Conservation (phyloP, 2,329 filamentous ascomycete genomes). For the Penicillium janthinellum region DNA sequence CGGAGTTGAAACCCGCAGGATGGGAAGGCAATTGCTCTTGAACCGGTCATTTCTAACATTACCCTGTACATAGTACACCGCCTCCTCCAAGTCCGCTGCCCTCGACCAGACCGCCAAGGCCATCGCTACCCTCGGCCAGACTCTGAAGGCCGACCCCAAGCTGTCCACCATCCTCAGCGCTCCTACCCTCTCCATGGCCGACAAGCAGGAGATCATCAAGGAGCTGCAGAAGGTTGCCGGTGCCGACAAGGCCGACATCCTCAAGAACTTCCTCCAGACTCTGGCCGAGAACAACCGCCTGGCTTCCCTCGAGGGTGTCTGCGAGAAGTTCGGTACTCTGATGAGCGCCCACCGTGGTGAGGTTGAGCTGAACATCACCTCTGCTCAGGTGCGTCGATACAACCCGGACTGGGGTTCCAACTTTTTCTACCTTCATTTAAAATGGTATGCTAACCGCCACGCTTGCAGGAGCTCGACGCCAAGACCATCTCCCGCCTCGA, state of each 20-base stretch:
- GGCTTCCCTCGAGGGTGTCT: conserved; percentile 76
- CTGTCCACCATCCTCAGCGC: conserved; percentile 73
- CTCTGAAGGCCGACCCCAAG: conserved; percentile 82
- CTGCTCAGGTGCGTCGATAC: conserved; percentile 69
- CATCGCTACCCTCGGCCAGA: conserved; percentile 67
- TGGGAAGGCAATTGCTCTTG: conserved; percentile 1
- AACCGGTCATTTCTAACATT: conserved; percentile 14
- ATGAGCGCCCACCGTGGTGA: conserved; percentile 90
- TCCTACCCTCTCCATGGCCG: conserved; percentile 73
- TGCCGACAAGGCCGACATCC: conserved; percentile 70
- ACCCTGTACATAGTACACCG: conserved; percentile 75
- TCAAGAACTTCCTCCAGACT: conserved; percentile 91
- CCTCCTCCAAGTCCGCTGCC: conserved; percentile 80
- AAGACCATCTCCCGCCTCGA: conserved; percentile 86
- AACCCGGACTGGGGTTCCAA: not conserved
- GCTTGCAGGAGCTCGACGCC: conserved; percentile 73
- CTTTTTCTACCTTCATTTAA: not conserved
- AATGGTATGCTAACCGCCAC: not conserved
- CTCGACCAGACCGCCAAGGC: conserved; percentile 86
- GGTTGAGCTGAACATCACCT: conserved; percentile 89
- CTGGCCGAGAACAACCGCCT: conserved; percentile 97
- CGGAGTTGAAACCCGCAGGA: conserved; percentile 1
- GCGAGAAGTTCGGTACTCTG: conserved; percentile 81
- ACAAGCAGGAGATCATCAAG: conserved; percentile 83
- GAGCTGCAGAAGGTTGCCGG: conserved; percentile 86